Conservation (phyloP, 805 yeast genomes). For the Myxozyma sirexii region DNA sequence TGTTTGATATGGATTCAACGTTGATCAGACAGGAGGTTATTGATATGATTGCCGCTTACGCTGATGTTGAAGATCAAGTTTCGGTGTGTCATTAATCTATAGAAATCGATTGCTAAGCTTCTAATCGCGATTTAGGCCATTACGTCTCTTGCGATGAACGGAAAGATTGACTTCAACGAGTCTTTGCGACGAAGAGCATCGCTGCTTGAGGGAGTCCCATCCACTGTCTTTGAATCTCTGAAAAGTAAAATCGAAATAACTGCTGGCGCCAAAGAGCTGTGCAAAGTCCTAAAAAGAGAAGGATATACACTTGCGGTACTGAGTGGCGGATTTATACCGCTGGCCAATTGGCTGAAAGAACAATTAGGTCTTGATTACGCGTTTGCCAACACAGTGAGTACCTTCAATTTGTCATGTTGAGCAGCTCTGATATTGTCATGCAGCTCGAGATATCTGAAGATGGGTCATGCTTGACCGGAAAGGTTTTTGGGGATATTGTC, state of each 20-base stretch:
- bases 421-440: neutral
- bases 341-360: slow-evolving; percentile 74
- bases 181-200: slow-evolving; percentile 74
- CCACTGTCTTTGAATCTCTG: slow-evolving; percentile 77
- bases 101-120: neutral
- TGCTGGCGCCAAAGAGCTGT: slow-evolving; percentile 80
- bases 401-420: neutral
- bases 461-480: slow-evolving; percentile 64
- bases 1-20: slow-evolving; percentile 98
- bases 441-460: slow-evolving; percentile 47
- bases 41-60: slow-evolving; percentile 91
- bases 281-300: slow-evolving; percentile 57
- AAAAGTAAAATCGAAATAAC: slow-evolving; percentile 71
- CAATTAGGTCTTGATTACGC: slow-evolving; percentile 80
- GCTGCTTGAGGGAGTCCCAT: slow-evolving; percentile 79
- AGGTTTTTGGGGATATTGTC: slow-evolving; percentile 76
- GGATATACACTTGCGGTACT: slow-evolving; percentile 82
- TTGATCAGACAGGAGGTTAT: slow-evolving; percentile 94
- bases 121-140: slow-evolving; percentile 47
- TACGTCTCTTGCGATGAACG: slow-evolving; percentile 95
- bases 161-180: slow-evolving; percentile 87
- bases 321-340: slow-evolving; percentile 91
- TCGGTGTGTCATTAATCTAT: slow-evolving; percentile 47
- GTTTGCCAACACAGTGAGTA: slow-evolving; percentile 63
- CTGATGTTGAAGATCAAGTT: slow-evolving; percentile 85